Evolutionary conservation across 2,329 filamentous ascomycete genomes (phyloP), one percentile per base, ranked within the genome.

Genomic region (Alternaria sp.): DNA sequence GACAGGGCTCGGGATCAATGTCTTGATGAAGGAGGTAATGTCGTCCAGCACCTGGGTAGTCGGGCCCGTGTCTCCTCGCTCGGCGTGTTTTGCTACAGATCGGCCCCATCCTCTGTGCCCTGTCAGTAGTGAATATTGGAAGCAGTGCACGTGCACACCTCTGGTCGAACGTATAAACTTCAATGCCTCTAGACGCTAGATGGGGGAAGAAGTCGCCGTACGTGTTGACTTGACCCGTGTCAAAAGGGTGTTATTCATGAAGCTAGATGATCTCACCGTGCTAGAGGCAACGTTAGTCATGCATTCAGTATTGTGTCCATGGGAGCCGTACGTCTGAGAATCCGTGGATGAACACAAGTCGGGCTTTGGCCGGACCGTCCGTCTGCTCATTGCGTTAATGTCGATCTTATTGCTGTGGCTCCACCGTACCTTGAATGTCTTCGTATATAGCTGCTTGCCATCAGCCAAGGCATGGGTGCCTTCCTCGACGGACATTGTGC

Each of bases 271-370:
- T 9, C 63, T 61, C 47, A 69, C 65, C 50, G 26, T 68, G 69
- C 68, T 68, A 50, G 13, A 19, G 52, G 30, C 25, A 43, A 43
- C 28, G 60, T 62, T 47, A 59, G 53, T 50, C 32, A 36, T 50
- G 44, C 44, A 25, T 19, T 50, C 12, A 8, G 13, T n/a, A 36
- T 26, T 46, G 23, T 23, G 8, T 23, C 19, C 26, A 50, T 32
- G 44, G 47, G 26, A 49, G 26, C 13, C 77, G 66, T 77, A 84
- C 84, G 84, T 74, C 94, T 79, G 89, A 93, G 85, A 94, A 97
- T 73, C 94, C 94, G 81, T 97, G 94, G 67, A 97, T 83, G 80
- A 96, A 91, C 72, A 96, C 85, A 53, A 97, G 79, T 69, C 91
- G 91, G 36, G 93, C 93, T 73, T 86, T 87, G 59, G 86, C 80